Base-by-base conservation (phyloP, 1,139 yeast genomes). In the Suhomyces wounanorum region DNA sequence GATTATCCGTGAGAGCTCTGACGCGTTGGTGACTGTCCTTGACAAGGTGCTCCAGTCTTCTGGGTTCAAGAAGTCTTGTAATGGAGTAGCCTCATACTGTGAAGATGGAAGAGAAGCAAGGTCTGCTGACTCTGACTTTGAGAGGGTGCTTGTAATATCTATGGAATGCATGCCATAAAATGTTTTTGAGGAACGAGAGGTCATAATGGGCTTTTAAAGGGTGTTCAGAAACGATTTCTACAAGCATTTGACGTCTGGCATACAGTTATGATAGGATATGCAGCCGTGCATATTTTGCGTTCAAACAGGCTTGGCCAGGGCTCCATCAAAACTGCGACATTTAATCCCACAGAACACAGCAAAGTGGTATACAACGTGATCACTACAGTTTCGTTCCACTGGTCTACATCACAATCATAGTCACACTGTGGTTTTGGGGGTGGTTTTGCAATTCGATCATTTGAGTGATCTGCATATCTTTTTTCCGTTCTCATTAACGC, bases 1-100 rank as follows among this genome's bases (percentile, higher is more conserved):
- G 13, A 73, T 52, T 6, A 73, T 67, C 36, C 67, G 59, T 4
- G 72, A 65, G 9, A 73, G 49, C 42, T 71, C 73, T 10, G 26
- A 17, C 1, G 16, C 30, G 13, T 28, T 21, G 21, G 44, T 35
- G 8, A 26, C 26, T 4, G 28, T 18, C 8, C 41, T 16, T 6
- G 35, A 16, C 23, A 33, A 30, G 3, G 48, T 10, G 16, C 4
- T 17, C n/a, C 30, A 21, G 23, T 26, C 33, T 14, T 40, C 42
- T 8, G 21, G n/a, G 33, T 25, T 26, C 42, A 40, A 40, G n/a
- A 14, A 16, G 7, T 38, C 18, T 13, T 23, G 41, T 7, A 40
- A 8, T 14, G 33, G 42, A 1, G 33, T 16, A 13, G 42, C 42
- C 21, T 40, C 42, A 25, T 40, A 40, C 14, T 40, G 42, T 16